Percentiles rank a stretch among this genome's conserved stretches.
These are phyloP conservation scores for Ilex asprella DNA, from an alignment of 257 asterid species.

Conservation along the genomic window DNA sequence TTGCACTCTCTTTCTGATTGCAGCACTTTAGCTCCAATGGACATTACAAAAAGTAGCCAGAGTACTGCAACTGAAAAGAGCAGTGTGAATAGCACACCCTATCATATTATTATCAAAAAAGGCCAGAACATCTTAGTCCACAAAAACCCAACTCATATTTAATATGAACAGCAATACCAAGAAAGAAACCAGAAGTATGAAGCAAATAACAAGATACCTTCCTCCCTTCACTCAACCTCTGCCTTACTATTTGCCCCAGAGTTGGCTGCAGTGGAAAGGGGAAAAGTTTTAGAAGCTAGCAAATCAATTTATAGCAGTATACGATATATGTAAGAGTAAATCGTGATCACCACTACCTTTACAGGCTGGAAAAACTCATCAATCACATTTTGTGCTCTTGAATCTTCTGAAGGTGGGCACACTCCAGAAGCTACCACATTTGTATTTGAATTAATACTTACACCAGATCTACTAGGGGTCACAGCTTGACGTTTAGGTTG, in stretches of 20 bases:
- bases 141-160: neutral
- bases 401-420: slow-evolving; percentile 46
- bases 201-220: slow-evolving; percentile 40
- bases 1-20: no score
- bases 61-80: neutral
- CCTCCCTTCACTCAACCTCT: slow-evolving; percentile 83
- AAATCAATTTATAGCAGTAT: neutral
- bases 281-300: neutral
- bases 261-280: slow-evolving; percentile 55
- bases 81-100: neutral
- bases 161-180: neutral
- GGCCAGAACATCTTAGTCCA: neutral
- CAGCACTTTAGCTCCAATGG: no score
- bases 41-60: no score
- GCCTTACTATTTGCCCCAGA: slow-evolving; percentile 73
- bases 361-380: slow-evolving; percentile 84
- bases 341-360: slow-evolving; percentile 28
- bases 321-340: neutral
- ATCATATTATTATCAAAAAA: no score
- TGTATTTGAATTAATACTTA: slow-evolving; percentile 29
- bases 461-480: slow-evolving; percentile 49
- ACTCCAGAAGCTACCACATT: slow-evolving; percentile 30
- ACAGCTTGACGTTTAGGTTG: slow-evolving; percentile 56
- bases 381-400: slow-evolving; percentile 56
- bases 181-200: neutral